Conservation (phyloP, 768 basidiomycete species). For the Tricholomella constricta region DNA sequence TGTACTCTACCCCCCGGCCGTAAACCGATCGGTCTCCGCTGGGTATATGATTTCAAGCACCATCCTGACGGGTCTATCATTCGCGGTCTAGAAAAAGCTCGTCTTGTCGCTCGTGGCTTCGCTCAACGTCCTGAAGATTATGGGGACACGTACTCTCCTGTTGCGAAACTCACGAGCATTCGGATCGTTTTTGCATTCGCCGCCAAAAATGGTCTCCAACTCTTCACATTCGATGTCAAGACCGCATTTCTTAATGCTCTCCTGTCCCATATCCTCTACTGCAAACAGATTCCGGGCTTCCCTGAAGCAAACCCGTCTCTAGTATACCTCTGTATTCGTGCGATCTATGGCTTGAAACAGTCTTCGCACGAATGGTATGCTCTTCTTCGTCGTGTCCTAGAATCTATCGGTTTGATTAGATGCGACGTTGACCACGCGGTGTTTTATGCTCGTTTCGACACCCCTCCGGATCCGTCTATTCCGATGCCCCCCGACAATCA, state of each 20-base stretch:
- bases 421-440: slow-evolving; percentile 17
- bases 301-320: slow-evolving; percentile 9
- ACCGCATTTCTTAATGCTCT: too few relatives aligned
- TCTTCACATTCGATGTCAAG: too few relatives aligned
- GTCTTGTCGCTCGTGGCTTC: slow-evolving; percentile 26
- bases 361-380: too few relatives aligned
- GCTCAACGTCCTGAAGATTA: slow-evolving; percentile 34
- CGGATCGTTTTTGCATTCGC: slow-evolving; percentile 16
- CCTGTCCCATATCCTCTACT: too few relatives aligned
- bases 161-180: slow-evolving; percentile 22
- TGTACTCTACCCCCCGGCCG: slow-evolving; percentile 25
- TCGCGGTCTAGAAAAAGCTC: slow-evolving; percentile 27
- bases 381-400: slow-evolving; percentile 9
- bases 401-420: slow-evolving; percentile 12
- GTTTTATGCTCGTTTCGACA: neutral
- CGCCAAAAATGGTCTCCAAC: too few relatives aligned
- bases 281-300: slow-evolving; percentile 19
- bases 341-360: too few relatives aligned
- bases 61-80: slow-evolving; percentile 34
- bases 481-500: too few relatives aligned
- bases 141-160: slow-evolving; percentile 32
- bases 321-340: slow-evolving; percentile 18
- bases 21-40: slow-evolving; percentile 29
- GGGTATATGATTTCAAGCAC: slow-evolving; percentile 41
- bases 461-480: neutral